These are phyloP conservation scores for Ophiostoma ulmi DNA, from an alignment of 2,329 filamentous ascomycete species.

Conservation along the genomic window DNA sequence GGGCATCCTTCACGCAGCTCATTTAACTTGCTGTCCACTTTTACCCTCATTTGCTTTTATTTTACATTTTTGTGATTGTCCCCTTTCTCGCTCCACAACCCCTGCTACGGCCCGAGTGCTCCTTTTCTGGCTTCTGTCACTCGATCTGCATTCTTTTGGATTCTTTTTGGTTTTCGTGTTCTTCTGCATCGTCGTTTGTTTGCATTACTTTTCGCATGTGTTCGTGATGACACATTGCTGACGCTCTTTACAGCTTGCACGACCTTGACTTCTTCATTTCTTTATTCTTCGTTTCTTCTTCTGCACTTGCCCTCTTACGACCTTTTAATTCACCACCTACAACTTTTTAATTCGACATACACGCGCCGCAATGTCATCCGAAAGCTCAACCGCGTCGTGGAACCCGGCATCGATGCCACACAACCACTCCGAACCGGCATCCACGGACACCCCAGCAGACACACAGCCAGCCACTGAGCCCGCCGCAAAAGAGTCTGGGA, in stretches of 20 bases:
- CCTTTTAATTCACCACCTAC: not conserved
- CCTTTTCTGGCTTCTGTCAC: constrained; percentile 11
- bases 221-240: constrained; percentile 21
- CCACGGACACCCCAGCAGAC: not conserved
- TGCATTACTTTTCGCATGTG: too few relatives aligned
- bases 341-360: constrained; percentile 7
- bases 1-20: constrained; percentile 15
- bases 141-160: not conserved
- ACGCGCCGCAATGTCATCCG: constrained; percentile 38
- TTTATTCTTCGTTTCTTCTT: not conserved
- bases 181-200: constrained; percentile 3
- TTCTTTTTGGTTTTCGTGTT: not conserved
- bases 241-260: constrained; percentile 12
- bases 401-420: constrained; percentile 51
- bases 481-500: not conserved
- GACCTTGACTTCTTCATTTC: not conserved
- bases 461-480: not conserved
- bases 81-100: constrained; percentile 21
- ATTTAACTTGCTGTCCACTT: constrained; percentile 25
- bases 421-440: constrained; percentile 25
- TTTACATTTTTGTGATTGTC: constrained; percentile 18
- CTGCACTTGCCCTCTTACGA: not conserved
- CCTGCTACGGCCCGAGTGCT: constrained; percentile 16
- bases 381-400: constrained; percentile 37
- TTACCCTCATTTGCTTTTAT: constrained; percentile 13